These are phyloP conservation scores for Boletus semigastroideus DNA, from an alignment of 1,284 basidiomycete genomes.

Conservation along the genomic window DNA sequence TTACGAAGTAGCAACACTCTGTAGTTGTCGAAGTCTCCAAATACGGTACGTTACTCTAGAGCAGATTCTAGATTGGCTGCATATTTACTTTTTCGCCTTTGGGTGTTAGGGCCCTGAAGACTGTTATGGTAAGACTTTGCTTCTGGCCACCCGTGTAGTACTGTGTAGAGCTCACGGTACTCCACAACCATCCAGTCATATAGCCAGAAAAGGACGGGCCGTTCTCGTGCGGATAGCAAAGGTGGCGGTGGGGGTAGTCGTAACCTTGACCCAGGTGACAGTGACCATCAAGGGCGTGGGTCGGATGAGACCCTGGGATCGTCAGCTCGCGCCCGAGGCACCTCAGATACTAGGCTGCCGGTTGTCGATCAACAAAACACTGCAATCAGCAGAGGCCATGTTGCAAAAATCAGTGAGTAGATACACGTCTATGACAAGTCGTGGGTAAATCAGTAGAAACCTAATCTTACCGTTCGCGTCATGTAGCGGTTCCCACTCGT, in stretches of 20 bases:
- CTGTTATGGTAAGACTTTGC: slow-evolving; percentile 61
- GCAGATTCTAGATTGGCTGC: slow-evolving; percentile 4
- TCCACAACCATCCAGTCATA: slow-evolving; percentile 47
- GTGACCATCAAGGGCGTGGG: slow-evolving; percentile 39
- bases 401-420: slow-evolving; percentile 31
- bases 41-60: slow-evolving; percentile 59
- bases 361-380: slow-evolving; percentile 26
- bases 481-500: slow-evolving; percentile 22
- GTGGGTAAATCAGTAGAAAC: slow-evolving; percentile 27
- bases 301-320: slow-evolving; percentile 35
- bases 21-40: slow-evolving; percentile 84
- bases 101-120: slow-evolving; percentile 60
- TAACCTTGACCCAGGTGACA: slow-evolving; percentile 40
- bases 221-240: slow-evolving; percentile 52
- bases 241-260: slow-evolving; percentile 41
- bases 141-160: slow-evolving; percentile 4
- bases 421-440: slow-evolving; percentile 9
- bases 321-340: slow-evolving; percentile 47
- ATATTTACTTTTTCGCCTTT: slow-evolving; percentile 15
- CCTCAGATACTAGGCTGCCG: slow-evolving; percentile 40
- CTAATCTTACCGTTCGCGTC: slow-evolving; percentile 24
- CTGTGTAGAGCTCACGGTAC: slow-evolving; percentile 10
- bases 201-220: slow-evolving; percentile 64
- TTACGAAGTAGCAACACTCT: slow-evolving; percentile 91
- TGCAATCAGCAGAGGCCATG: slow-evolving; percentile 20